These are phyloP conservation scores for Trichoderma atrobrunneum DNA, from an alignment of 2,329 filamentous ascomycete genomes.

Conservation along the genomic window DNA sequence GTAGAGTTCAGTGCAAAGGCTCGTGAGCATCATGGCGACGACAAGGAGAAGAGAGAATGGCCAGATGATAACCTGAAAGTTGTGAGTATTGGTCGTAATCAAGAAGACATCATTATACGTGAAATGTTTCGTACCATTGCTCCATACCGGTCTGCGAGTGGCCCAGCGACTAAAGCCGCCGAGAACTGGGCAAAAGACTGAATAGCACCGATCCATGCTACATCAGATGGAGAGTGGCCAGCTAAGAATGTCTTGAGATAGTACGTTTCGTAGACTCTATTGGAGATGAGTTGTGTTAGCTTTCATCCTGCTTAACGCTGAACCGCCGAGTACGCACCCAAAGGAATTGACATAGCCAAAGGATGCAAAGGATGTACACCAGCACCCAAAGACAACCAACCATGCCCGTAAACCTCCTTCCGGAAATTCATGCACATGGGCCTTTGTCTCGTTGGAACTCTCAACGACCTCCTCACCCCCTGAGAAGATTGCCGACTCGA, in stretches of 20 bases:
- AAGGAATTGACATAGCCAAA: slow-evolving; percentile 10
- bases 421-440: neutral
- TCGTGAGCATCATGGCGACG: slow-evolving; percentile 13
- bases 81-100: neutral
- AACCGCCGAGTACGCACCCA: neutral
- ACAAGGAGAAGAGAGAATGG: neutral
- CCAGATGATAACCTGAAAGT: neutral
- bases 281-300: neutral
- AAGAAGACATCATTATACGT: neutral
- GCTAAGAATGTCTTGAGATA: neutral
- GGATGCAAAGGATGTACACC: neutral
- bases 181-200: slow-evolving; percentile 8
- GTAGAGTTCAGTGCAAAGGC: slow-evolving; percentile 6
- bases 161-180: neutral
- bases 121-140: neutral
- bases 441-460: neutral
- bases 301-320: neutral
- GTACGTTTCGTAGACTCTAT: slow-evolving; percentile 10
- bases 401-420: slow-evolving; percentile 4
- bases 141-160: slow-evolving; percentile 2
- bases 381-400: slow-evolving; percentile 9
- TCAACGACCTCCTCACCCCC: neutral
- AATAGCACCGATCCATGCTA: slow-evolving; percentile 2
- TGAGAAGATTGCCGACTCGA: slow-evolving; percentile 10
- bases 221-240: neutral